A percentile compares a stretch with the other conserved stretches of the same genome.
phyloP scores from a whole-genome alignment of 768 basidiomycete species.

The Tulasnella sp. region DNA sequence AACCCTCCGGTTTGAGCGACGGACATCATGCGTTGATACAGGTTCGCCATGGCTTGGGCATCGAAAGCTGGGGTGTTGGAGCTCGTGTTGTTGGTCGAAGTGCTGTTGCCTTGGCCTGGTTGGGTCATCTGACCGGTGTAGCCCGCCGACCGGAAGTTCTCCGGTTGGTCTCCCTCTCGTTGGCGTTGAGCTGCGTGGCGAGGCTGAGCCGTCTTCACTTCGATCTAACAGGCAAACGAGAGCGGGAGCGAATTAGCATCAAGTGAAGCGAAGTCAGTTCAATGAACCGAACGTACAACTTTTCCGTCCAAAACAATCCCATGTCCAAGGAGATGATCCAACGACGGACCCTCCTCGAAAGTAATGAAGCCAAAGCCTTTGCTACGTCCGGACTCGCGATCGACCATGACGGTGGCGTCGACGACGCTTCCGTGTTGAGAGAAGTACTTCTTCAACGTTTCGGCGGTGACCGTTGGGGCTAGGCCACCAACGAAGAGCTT shows the following conservation, averaged over 20 bases:
- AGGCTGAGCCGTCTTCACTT: slow-evolving; percentile 94
- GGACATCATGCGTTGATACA: slow-evolving; percentile 88
- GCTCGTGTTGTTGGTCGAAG: slow-evolving; percentile 26
- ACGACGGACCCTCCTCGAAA: slow-evolving; percentile 78
- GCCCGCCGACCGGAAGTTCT: slow-evolving; percentile 27
- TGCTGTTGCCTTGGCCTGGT: slow-evolving; percentile 38
- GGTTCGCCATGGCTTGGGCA: slow-evolving; percentile 81
- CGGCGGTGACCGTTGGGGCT: slow-evolving; percentile 84
- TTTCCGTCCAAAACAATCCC: slow-evolving; percentile 93
- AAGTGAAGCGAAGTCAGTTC: not conserved
- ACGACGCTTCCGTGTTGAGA: slow-evolving; percentile 91
- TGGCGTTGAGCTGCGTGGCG: slow-evolving; percentile 47
- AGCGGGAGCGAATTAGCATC: not conserved
- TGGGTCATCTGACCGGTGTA: slow-evolving; percentile 18
- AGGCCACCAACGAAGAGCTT: slow-evolving; percentile 96
- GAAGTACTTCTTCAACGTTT: slow-evolving; percentile 89
- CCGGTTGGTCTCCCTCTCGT: slow-evolving; percentile 27
- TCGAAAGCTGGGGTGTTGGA: slow-evolving; percentile 57
- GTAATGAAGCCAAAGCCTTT: slow-evolving; percentile 99
- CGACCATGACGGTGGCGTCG: slow-evolving; percentile 98
- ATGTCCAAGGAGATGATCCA: slow-evolving; percentile 80
- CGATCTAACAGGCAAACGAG: slow-evolving; percentile 54
- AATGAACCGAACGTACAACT: slow-evolving; percentile 50
- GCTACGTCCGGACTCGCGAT: slow-evolving; percentile 87
- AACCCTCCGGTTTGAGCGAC: slow-evolving; percentile 24